Conservation (phyloP, 2,329 filamentous ascomycete species). For the Pseudogymnoascus sp. region DNA sequence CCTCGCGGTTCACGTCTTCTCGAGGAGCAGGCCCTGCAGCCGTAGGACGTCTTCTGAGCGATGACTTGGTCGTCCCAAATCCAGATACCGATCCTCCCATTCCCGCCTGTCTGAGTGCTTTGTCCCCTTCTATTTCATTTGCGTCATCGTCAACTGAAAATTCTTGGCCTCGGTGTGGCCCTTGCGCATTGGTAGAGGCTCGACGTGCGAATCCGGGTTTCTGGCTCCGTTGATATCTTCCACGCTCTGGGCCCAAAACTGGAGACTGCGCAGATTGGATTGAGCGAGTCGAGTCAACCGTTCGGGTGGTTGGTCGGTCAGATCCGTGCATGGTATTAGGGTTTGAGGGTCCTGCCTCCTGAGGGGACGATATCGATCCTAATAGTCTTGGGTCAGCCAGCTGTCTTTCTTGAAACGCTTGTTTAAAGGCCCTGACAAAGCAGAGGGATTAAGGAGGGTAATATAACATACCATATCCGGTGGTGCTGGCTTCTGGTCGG, state of each 20-base stretch:
- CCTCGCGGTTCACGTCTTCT: constrained; percentile 40
- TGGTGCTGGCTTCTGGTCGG: constrained; percentile 38
- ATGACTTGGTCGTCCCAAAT: constrained; percentile 28
- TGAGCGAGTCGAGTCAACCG: constrained; percentile 25
- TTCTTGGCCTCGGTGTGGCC: constrained; percentile 71
- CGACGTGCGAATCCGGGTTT: constrained; percentile 69
- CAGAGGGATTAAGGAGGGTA: neutral
- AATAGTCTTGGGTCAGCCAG: neutral
- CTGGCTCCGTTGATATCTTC: constrained; percentile 27
- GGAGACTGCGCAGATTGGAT: constrained; percentile 24
- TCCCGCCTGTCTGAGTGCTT: constrained; percentile 37
- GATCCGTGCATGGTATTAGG: constrained; percentile 7
- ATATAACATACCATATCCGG: constrained; percentile 43
- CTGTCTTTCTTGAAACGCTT: neutral
- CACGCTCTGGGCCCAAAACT: constrained; percentile 27
- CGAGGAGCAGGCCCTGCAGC: constrained; percentile 38
- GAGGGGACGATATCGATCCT: constrained; percentile 6
- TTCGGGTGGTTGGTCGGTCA: constrained; percentile 23
- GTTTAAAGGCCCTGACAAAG: neutral
- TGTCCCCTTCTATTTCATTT: constrained; percentile 68
- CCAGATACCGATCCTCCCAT: constrained; percentile 25
- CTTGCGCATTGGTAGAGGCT: constrained; percentile 60
- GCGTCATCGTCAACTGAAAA: constrained; percentile 89
- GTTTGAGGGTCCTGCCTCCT: neutral
- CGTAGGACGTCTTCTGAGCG: constrained; percentile 39